phyloP scores from a whole-genome alignment of 768 basidiomycete species.

The Naematelia encephala region DNA sequence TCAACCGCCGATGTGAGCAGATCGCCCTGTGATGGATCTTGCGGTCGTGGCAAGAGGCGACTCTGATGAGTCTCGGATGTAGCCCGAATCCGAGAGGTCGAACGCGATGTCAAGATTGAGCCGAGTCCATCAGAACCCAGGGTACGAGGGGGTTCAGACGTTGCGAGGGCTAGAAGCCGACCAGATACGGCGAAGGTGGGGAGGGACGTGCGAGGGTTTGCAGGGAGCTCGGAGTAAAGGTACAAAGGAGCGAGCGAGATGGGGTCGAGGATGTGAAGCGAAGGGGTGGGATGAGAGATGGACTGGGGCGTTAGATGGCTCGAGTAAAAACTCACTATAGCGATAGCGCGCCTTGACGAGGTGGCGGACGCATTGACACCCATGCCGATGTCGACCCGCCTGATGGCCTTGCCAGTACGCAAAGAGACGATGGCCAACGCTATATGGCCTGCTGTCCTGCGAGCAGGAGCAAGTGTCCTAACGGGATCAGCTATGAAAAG shows the following conservation, averaged over 20 bases:
- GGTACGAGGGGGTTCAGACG: constrained; percentile 18
- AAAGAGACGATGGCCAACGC: constrained; percentile 21
- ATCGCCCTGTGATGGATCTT: not conserved
- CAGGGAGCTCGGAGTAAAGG: constrained; percentile 7
- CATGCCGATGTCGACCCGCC: constrained; percentile 18
- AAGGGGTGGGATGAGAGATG: constrained; percentile 19
- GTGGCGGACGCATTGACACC: constrained; percentile 10
- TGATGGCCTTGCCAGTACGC: constrained; percentile 19
- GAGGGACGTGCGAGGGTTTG: constrained; percentile 10
- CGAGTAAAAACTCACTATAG: constrained; percentile 20
- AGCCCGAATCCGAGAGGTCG: constrained; percentile 6
- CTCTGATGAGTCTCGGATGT: not conserved
- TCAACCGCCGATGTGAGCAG: constrained; percentile 32
- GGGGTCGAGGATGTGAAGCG: constrained; percentile 24
- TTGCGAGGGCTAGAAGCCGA: constrained; percentile 30
- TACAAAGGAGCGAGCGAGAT: constrained; percentile 10
- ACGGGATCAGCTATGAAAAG: not conserved
- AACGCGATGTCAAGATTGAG: constrained; percentile 24
- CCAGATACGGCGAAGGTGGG: constrained; percentile 28
- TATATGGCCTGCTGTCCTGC: not conserved
- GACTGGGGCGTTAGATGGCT: constrained; percentile 13
- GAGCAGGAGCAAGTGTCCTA: constrained; percentile 6
- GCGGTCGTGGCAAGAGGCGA: not conserved
- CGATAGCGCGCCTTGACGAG: constrained; percentile 16
- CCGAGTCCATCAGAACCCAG: constrained; percentile 32